Evolutionary conservation across 108 stramenopile genomes (phyloP).

Genomic region (Discostella pseudostelligera): DNA sequence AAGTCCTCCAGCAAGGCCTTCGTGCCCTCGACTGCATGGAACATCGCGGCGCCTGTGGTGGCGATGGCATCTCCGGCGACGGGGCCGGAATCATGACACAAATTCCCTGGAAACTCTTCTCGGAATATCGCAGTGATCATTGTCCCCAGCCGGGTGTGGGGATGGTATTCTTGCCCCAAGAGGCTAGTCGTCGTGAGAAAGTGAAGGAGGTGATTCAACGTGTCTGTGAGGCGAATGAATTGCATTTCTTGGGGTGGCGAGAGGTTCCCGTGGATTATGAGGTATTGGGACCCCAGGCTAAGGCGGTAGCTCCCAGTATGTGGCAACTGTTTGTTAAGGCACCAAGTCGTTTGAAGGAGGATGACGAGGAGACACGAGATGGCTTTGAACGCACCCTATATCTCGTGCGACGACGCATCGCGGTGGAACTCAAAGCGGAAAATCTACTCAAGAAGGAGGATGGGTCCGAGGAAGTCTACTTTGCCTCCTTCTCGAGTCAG

Average conservation of each 20-base stretch:
- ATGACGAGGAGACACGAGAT: conserved; percentile 72
- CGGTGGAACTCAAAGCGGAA: conserved; percentile 59
- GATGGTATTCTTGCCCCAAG: conserved; percentile 91
- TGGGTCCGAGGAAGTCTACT: conserved; percentile 75
- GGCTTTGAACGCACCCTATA: conserved; percentile 95
- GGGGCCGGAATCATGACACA: conserved; percentile 95
- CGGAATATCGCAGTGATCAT: conserved; percentile 58
- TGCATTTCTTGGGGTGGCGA: conserved; percentile 87
- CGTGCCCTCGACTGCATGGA: conserved; percentile 85
- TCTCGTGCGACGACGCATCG: conserved; percentile 83
- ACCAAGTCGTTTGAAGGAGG: conserved; percentile 56
- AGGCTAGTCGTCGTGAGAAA: conserved; percentile 60
- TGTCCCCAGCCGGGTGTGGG: conserved; percentile 86
- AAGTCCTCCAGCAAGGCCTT: conserved; percentile 73
- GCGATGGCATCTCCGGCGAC: conserved; percentile 88
- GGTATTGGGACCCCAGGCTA: conserved; percentile 74
- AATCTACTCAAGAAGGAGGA: conserved; percentile 65
- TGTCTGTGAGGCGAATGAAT: conserved; percentile 81
- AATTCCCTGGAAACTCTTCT: conserved; percentile 92
- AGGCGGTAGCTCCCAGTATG: conserved; percentile 73
- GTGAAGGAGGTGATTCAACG: conserved; percentile 79
- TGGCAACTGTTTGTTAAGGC: conserved; percentile 95
- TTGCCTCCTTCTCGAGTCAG: conserved; percentile 79
- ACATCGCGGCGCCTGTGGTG: conserved; percentile 86
- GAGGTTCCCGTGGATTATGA: conserved; percentile 79